Conservation (phyloP, 441 rosid genomes). For the Adansonia madagascariensis region DNA sequence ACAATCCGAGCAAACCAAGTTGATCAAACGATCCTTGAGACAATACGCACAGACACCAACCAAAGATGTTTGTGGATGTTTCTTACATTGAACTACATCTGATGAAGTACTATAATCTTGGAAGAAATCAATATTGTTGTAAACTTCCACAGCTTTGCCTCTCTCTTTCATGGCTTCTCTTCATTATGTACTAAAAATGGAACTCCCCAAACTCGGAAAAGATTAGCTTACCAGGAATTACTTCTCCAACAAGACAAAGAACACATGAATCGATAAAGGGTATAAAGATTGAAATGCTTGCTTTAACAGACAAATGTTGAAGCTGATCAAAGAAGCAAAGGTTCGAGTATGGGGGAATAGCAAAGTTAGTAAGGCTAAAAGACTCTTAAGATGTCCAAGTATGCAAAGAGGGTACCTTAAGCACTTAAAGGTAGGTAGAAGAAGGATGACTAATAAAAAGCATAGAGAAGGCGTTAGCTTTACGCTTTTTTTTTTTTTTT, state of each 20-base stretch:
- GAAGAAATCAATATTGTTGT: conserved; percentile 35
- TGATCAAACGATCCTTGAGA: conserved; percentile 81
- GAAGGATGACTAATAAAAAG: conserved; percentile 33
- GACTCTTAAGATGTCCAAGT: conserved; percentile 33
- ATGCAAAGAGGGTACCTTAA: conserved; percentile 37
- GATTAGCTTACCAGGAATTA: conserved; percentile 17
- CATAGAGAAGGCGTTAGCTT: conserved; percentile 58
- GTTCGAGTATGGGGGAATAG: neutral
- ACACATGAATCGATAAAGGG: neutral
- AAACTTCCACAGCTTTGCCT: conserved; percentile 69
- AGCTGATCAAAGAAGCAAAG: conserved; percentile 19
- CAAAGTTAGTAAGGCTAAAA: neutral
- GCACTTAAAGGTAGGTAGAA: conserved; percentile 10
- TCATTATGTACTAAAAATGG: conserved; percentile 9
- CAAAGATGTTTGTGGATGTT: conserved; percentile 75
- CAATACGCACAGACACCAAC: conserved; percentile 89
- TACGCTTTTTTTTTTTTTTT: conserved; percentile 49
- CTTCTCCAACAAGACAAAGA: conserved; percentile 8
- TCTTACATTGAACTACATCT: conserved; percentile 73
- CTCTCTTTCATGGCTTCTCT: conserved; percentile 67
- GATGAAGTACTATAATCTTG: conserved; percentile 52
- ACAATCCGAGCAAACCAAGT: conserved; percentile 87
- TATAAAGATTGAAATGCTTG: conserved; percentile 22
- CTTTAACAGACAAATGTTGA: conserved; percentile 13
- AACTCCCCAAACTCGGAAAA: conserved; percentile 4